phyloP scores from a whole-genome alignment of 2,329 filamentous ascomycete species.

The Anthostomella pinea region DNA sequence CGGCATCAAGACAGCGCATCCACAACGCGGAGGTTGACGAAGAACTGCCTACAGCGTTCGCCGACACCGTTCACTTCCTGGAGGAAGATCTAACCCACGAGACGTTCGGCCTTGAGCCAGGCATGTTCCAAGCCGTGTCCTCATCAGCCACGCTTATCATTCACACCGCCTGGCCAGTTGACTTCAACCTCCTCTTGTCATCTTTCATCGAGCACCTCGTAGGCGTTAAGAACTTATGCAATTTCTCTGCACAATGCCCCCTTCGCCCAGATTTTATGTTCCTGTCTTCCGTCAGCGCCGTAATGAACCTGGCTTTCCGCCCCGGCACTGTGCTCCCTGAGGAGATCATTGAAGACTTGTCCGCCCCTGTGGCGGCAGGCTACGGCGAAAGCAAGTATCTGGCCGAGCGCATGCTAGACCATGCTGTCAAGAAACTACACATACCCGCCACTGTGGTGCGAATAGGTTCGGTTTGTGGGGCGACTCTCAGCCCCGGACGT shows the following conservation, averaged over 20 bases:
- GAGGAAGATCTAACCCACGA: constrained; percentile 6
- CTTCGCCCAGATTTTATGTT: constrained; percentile 3
- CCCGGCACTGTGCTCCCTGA: constrained; percentile 1
- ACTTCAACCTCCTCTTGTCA: constrained; percentile 13
- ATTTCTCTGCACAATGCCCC: constrained; percentile 5
- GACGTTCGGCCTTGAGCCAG: constrained; percentile 2
- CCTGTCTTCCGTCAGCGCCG: constrained; percentile 7
- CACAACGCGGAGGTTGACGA: constrained; percentile 4
- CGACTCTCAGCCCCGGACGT: constrained; percentile 4
- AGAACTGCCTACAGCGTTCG: constrained; percentile 1
- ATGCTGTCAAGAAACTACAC: not conserved
- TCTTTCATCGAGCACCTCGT: constrained; percentile 9
- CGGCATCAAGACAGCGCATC: constrained; percentile 5
- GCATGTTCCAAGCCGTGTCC: constrained; percentile 3
- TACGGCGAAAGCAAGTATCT: constrained; percentile 6
- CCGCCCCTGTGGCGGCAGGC: not conserved
- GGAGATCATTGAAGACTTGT: constrained; percentile 1
- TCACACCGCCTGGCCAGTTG: constrained; percentile 15
- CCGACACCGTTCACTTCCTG: constrained; percentile 9
- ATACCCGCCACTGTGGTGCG: constrained; percentile 6
- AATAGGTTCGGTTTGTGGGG: constrained; percentile 9
- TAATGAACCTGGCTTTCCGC: constrained; percentile 1
- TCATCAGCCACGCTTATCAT: constrained; percentile 8
- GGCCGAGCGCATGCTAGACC: constrained; percentile 2
- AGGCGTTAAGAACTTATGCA: constrained; percentile 5